Percentiles rank a stretch among this genome's conserved stretches.
Conservation (phyloP, 345 rosid species). For the Lepidium didymum region DNA sequence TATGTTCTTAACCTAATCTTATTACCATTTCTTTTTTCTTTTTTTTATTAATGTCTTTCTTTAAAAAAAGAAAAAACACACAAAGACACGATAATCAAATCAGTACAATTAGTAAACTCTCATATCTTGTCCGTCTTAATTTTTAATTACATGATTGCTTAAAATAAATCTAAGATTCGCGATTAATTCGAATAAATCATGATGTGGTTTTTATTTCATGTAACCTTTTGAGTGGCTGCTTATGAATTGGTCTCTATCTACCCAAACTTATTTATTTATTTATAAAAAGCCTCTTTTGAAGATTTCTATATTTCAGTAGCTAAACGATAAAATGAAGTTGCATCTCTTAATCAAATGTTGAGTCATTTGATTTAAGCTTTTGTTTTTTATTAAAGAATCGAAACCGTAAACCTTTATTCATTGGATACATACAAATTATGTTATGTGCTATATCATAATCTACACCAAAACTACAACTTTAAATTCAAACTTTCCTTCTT, state of each 20-base stretch:
- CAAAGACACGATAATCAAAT: not conserved
- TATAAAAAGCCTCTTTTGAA: not conserved
- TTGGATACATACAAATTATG: not conserved
- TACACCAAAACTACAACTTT: not conserved
- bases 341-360: not conserved
- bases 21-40: not conserved
- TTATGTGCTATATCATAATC: not conserved
- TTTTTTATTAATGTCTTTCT: not conserved
- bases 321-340: not conserved
- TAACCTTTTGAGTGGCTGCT: constrained; percentile 1
- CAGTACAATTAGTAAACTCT: constrained; percentile 6
- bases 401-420: not conserved
- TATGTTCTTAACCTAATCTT: constrained; percentile 6
- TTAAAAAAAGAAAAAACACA: not conserved
- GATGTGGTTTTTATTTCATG: constrained; percentile 7
- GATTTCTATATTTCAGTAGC: not conserved
- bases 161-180: not conserved
- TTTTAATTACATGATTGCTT: not conserved
- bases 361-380: not conserved
- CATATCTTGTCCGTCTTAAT: not conserved
- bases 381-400: not conserved
- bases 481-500: not conserved
- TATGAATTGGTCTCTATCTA: not conserved
- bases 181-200: constrained; percentile 4
- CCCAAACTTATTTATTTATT: not conserved